Conservation (phyloP, 805 yeast genomes). For the Saccharomycopsis sp. region DNA sequence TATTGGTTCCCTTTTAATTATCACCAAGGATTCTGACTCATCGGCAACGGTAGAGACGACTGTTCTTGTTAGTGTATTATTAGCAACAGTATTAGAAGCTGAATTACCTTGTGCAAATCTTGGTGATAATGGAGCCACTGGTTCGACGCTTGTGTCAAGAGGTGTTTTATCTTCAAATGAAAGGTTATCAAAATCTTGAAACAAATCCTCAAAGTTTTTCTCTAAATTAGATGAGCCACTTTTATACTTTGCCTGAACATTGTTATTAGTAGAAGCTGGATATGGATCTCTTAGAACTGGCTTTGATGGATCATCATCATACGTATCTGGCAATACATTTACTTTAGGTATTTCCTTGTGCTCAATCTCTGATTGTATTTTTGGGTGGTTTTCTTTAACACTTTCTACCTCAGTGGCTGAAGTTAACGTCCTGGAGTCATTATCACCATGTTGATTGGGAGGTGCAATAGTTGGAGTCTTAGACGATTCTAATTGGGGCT, state of each 20-base stretch:
- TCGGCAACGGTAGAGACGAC: no score
- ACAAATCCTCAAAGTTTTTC: conserved; percentile 19
- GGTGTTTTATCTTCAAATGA: conserved; percentile 1
- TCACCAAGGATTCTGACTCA: no score
- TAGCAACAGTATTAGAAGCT: no score
- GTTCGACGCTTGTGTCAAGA: background rate
- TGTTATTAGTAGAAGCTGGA: no score
- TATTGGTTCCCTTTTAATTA: no score
- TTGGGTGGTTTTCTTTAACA: no score
- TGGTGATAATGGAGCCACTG: conserved; percentile 1
- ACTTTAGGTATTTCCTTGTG: no score
- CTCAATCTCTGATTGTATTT: no score
- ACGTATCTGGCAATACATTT: no score
- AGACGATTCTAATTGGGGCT: background rate
- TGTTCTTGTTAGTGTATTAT: no score
- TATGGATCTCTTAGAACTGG: background rate
- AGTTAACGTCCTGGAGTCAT: background rate
- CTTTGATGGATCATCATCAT: no score
- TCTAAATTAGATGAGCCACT: conserved; percentile 9
- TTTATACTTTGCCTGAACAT: background rate
- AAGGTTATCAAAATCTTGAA: conserved; percentile 20
- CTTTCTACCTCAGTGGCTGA: background rate
- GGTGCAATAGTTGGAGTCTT: background rate
- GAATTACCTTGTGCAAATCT: no score
- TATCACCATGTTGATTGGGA: background rate